Percentiles rank a stretch among this genome's conserved stretches.
Conservation (phyloP, 305 asterid species). For the Andrographis paniculata region DNA sequence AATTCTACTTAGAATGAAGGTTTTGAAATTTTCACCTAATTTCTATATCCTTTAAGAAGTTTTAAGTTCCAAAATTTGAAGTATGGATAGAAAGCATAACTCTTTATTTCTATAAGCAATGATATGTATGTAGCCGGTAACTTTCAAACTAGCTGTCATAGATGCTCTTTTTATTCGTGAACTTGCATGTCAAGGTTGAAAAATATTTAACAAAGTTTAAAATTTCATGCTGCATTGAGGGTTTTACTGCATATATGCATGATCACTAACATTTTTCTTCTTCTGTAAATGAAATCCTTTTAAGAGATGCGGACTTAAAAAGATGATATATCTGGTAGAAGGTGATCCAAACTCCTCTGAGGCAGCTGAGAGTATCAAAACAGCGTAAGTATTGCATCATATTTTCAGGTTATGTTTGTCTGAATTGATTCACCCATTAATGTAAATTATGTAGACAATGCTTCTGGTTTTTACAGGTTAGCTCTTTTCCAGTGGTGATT, state of each 20-base stretch:
- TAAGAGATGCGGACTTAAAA: constrained; percentile 91
- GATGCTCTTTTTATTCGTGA: no score
- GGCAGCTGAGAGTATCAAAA: constrained; percentile 91
- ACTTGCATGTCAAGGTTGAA: no score
- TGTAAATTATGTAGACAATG: constrained; percentile 7
- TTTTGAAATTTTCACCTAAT: no score
- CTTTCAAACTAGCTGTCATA: no score
- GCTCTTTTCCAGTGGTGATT: no score
- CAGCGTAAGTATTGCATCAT: constrained; percentile 62
- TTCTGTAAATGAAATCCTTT: constrained; percentile 15
- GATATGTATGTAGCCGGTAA: no score
- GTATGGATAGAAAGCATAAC: no score
- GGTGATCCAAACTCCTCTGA: constrained; percentile 90
- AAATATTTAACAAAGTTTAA: constrained; percentile 13
- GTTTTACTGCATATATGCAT: background rate
- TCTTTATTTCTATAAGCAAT: no score
- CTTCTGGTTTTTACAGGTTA: constrained; percentile 6
- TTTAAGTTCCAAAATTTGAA: no score
- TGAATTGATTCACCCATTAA: constrained; percentile 3
- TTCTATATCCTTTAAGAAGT: no score
- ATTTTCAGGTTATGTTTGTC: constrained; percentile 12
- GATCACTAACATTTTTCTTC: constrained; percentile 1
- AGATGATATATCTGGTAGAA: constrained; percentile 91
- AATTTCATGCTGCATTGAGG: constrained; percentile 5
- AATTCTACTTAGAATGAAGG: background rate